A percentile compares a stretch with the other conserved stretches of the same genome.
These are phyloP conservation scores for Chamaecyparis obtusa DNA, from an alignment of 75 land plant species.

Conservation along the genomic window DNA sequence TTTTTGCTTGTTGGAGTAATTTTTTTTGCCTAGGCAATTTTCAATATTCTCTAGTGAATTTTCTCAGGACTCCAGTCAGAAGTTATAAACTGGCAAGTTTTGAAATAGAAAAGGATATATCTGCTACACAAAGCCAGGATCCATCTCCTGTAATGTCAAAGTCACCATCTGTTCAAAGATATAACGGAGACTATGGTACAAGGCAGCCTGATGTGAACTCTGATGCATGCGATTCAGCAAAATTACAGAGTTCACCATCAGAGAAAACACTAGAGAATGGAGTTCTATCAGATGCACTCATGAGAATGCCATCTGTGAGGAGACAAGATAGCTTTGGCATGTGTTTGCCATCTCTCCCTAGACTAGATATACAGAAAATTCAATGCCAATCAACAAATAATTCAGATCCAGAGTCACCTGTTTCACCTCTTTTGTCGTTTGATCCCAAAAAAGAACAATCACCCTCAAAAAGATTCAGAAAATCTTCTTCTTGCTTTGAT, in stretches of 20 bases:
- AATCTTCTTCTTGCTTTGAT: constrained; percentile 16
- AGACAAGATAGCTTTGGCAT: constrained; percentile 41
- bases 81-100: constrained; percentile 31
- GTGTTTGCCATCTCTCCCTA: constrained; percentile 16
- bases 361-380: constrained; percentile 23
- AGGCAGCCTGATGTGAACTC: not conserved
- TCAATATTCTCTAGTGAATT: not conserved
- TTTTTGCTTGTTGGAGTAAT: not conserved
- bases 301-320: constrained; percentile 15
- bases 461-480: constrained; percentile 37
- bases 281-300: constrained; percentile 10
- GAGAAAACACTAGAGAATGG: constrained; percentile 23
- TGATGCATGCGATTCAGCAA: constrained; percentile 15
- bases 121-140: not conserved
- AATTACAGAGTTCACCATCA: constrained; percentile 28
- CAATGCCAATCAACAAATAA: constrained; percentile 19
- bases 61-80: constrained; percentile 51
- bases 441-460: constrained; percentile 44
- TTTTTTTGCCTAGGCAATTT: not conserved
- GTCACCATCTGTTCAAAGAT: constrained; percentile 39
- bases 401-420: constrained; percentile 47
- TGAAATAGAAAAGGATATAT: not conserved
- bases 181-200: constrained; percentile 22
- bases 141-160: constrained; percentile 13
- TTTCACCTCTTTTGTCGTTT: constrained; percentile 42